A percentile compares a stretch with the other conserved stretches of the same genome.
These are phyloP conservation scores for Macrocystidia cucumis DNA, from an alignment of 1,284 basidiomycete genomes.

Conservation along the genomic window DNA sequence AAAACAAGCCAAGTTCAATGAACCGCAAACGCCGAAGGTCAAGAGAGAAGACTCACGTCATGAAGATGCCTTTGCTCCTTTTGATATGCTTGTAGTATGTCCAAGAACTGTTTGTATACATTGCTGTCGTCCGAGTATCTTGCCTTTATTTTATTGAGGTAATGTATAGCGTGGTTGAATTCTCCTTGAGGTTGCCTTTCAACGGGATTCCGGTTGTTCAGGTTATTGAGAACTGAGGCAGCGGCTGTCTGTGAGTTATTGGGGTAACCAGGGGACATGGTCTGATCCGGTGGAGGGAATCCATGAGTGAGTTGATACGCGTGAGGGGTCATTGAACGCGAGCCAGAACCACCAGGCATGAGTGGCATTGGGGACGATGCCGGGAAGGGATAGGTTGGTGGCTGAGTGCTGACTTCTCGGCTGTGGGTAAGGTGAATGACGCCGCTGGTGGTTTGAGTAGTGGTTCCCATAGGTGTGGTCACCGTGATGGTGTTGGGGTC, in stretches of 20 bases:
- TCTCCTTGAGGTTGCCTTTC: slow-evolving; percentile 53
- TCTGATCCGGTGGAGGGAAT: slow-evolving; percentile 25
- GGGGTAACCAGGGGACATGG: slow-evolving; percentile 30
- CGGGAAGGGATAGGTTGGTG: slow-evolving; percentile 16
- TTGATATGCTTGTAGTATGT: slow-evolving; percentile 97
- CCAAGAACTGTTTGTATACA: slow-evolving; percentile 97
- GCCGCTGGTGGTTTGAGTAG: slow-evolving; percentile 48
- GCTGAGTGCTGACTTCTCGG: too few relatives aligned
- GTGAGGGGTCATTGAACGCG: slow-evolving; percentile 40
- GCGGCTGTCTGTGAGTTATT: slow-evolving; percentile 42
- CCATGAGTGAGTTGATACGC: slow-evolving; percentile 25
- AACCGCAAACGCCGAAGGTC: slow-evolving; percentile 4
- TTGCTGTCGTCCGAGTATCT: slow-evolving; percentile 89
- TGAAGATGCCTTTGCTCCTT: slow-evolving; percentile 87
- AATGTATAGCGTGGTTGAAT: slow-evolving; percentile 97
- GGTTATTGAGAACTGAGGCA: slow-evolving; percentile 51
- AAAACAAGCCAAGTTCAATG: too few relatives aligned
- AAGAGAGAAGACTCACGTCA: slow-evolving; percentile 54
- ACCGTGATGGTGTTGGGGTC: slow-evolving; percentile 87
- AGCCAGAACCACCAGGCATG: slow-evolving; percentile 21
- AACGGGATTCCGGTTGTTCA: slow-evolving; percentile 35
- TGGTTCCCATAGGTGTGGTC: slow-evolving; percentile 87
- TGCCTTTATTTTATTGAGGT: slow-evolving; percentile 98
- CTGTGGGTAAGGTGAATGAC: slow-evolving; percentile 11
- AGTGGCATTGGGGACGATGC: slow-evolving; percentile 15